These are phyloP conservation scores for button mushroom (Agaricus bisporus) DNA, from an alignment of 768 basidiomycete genomes.

Conservation along the genomic window DNA sequence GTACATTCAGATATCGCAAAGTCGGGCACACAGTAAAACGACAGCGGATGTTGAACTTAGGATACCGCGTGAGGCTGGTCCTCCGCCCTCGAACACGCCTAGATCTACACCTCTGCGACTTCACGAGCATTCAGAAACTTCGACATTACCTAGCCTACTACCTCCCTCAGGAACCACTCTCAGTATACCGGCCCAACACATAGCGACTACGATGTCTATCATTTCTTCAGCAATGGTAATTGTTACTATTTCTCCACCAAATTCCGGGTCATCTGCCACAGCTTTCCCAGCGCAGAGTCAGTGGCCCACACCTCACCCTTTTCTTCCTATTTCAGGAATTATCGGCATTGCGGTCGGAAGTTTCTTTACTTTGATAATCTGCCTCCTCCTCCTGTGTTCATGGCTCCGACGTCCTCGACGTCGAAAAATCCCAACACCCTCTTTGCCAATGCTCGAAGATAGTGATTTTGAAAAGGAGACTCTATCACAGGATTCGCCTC, in stretches of 20 bases:
- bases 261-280: background rate
- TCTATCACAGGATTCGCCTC: slow-evolving; percentile 51
- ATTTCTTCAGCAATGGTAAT: background rate
- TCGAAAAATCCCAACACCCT: slow-evolving; percentile 58
- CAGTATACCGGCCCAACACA: slow-evolving; percentile 9
- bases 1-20: too few relatives aligned
- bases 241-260: background rate
- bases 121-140: background rate
- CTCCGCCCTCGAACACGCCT: slow-evolving; percentile 23
- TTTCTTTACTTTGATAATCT: slow-evolving; percentile 37
- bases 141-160: background rate
- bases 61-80: slow-evolving; percentile 22
- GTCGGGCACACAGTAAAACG: background rate
- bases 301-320: background rate
- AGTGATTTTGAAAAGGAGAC: slow-evolving; percentile 34
- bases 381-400: slow-evolving; percentile 40
- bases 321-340: slow-evolving; percentile 18
- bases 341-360: slow-evolving; percentile 49
- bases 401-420: slow-evolving; percentile 44
- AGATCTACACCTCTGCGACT: slow-evolving; percentile 15
- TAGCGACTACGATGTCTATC: background rate
- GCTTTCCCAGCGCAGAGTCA: background rate
- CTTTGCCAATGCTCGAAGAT: slow-evolving; percentile 67
- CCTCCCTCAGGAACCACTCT: slow-evolving; percentile 13
- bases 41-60: slow-evolving; percentile 38